Base-by-base conservation (phyloP, 371 early-diverging fungal genomes). In the Vairimorpha necatrix region DNA sequence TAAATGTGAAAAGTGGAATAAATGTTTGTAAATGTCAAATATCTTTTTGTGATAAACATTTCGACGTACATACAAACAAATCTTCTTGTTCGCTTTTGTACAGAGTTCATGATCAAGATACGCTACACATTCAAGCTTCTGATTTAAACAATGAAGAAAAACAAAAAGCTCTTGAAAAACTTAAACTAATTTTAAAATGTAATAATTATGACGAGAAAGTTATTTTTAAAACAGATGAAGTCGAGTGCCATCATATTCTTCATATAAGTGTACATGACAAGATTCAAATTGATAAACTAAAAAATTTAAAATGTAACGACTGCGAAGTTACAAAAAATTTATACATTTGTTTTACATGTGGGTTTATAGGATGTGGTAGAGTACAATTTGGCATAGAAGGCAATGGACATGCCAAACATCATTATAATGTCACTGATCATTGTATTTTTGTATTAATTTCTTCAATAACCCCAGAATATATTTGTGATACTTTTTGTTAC, bases 311-410 rank as follows among this genome's bases (percentile, higher is more conserved):
- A 48, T 85, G 85, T 62, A 47, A 90, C 72, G 93, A 94, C 20
- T 98, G 99, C 82, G 95, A 94, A 0, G 85, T 95, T 39, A 88
- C 87, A 0, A 87, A 84, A n/a, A 89, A 89, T 69, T 82, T 89
- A 6, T 90, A 89, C 89, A 79, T 88, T 11, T 90, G 90, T 77
- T 65, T 89, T 33, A 81, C 78, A 0, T 90, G 90, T 79, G 88
- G 88, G 34, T 86, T 87, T 67, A 62, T 88, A 33, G 88, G 89
- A 0, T 90, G 90, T 76, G 89, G 90, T 9, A 80, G 90, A 32
- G 73, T 88, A 69, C 97, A 98, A 82, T 94, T 89, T 82, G 99
- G 97, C 1, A 84, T 89, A n/a, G 94, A 94, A n/a, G 99, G 99
- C n/a, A 96, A 97, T 83, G 92, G 94, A 32, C 99, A 98, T 84